Conservation (phyloP, 495 filamentous ascomycete genomes). For the Penicillium maclennaniae region DNA sequence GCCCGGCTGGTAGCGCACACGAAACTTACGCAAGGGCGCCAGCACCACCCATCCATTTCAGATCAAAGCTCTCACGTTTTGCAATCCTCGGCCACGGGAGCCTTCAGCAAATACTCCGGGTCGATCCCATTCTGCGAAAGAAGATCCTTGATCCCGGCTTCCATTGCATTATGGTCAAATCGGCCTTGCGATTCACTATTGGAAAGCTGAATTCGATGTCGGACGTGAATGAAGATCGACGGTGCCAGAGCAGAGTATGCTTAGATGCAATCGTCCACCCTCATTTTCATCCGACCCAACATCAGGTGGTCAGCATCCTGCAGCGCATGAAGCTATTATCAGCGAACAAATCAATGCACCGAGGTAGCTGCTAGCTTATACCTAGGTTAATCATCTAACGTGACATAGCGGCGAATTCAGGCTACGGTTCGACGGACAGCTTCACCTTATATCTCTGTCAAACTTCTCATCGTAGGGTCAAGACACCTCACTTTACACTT, state of each 20-base stretch:
- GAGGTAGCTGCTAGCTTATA: no score
- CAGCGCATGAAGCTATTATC: no score
- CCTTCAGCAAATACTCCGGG: no score
- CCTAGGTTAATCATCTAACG: no score
- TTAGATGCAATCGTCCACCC: constrained; percentile 44
- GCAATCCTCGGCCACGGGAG: not conserved
- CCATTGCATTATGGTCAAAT: constrained; percentile 40
- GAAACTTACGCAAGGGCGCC: constrained; percentile 36
- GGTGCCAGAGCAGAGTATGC: constrained; percentile 36
- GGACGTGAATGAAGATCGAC: constrained; percentile 24
- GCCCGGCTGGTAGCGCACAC: constrained; percentile 45
- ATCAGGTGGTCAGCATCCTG: constrained; percentile 9
- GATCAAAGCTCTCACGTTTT: constrained; percentile 2
- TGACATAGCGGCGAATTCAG: no score
- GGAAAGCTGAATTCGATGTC: constrained; percentile 16
- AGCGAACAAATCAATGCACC: no score
- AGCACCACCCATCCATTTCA: not conserved
- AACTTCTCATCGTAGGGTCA: no score
- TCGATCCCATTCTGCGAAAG: constrained; percentile 30
- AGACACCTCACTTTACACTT: no score
- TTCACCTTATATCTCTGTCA: no score
- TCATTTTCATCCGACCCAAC: constrained; percentile 43
- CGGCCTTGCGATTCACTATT: constrained; percentile 23
- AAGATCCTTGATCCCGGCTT: constrained; percentile 24
- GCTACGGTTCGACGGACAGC: no score